phyloP scores from a whole-genome alignment of 1,139 yeast genomes.

The Nakaseomyces delphensis region DNA sequence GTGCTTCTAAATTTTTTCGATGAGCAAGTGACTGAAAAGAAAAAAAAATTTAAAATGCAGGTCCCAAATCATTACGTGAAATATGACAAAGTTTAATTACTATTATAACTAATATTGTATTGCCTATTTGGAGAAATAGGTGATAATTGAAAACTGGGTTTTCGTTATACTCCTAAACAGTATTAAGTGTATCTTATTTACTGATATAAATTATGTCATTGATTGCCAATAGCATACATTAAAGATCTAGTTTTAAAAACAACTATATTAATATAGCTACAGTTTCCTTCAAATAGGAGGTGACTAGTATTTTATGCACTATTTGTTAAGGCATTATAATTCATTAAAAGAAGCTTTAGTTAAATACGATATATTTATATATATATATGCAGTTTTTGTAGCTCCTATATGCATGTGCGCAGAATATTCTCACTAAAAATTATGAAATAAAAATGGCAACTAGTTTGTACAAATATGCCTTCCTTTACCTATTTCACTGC shows the following conservation, averaged over 20 bases:
- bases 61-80: too few species aligned
- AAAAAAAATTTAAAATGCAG: not conserved
- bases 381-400: too few species aligned
- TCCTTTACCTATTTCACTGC: constrained; percentile 24
- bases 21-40: too few species aligned
- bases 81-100: too few species aligned
- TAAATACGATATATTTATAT: not conserved
- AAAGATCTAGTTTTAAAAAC: too few species aligned
- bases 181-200: too few species aligned
- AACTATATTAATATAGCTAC: too few species aligned
- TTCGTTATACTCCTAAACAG: constrained; percentile 64
- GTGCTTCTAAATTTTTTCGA: too few species aligned
- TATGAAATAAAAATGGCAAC: not conserved
- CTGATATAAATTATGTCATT: too few species aligned
- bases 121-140: constrained; percentile 51
- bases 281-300: too few species aligned
- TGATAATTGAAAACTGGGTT: constrained; percentile 59
- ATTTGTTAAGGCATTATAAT: constrained; percentile 30
- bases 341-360: not conserved
- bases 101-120: constrained; percentile 44
- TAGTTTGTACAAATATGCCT: constrained; percentile 26
- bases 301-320: too few species aligned
- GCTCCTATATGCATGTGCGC: constrained; percentile 13
- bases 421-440: constrained; percentile 2
- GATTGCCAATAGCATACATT: too few species aligned